Base-by-base conservation (phyloP, 2,329 filamentous ascomycete genomes). In the Fusarium bulbicola region DNA sequence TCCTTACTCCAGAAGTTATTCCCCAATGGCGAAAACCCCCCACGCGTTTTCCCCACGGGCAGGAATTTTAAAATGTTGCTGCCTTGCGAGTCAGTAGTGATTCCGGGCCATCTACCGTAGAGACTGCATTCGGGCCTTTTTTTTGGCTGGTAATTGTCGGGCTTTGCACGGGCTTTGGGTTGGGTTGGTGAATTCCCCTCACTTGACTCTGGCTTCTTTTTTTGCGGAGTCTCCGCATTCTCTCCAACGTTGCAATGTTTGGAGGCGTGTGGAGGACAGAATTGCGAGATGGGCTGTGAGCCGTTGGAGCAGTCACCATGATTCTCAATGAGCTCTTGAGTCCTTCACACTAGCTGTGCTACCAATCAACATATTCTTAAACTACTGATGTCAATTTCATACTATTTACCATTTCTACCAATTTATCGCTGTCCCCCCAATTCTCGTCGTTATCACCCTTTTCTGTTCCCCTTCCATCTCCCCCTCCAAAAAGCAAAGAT, bases 211-310 rank as follows among this genome's bases (percentile, higher is more conserved):
- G 6, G 9, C 18, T 8, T 43, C n/a, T 8, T 42, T 42, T 40
- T 59, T 66, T 73, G 71, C 71, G 71, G 70, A 73, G 71, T 43
- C 71, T 73, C 71, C 71, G 70, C 70, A 74, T 68, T 58, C 52
- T 67, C 66, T 74, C 70, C 70, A 74, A 73, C 53, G 24, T 47
- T 59, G n/a, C 18, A 34, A 24, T 52, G 49, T 40, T 40, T 59
- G 30, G 62, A 57, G 59, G 57, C 26, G 28, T 49, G 26, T 20
- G 28, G 32, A 32, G 21, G 54, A 59, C 21, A 54, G 32, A 39
- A 46, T 45, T 39, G 39, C 1, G 52, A 40, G 63, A 52, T 37
- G 24, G n/a, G 13, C n/a, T 34, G 2, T 7, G 3, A 5, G 2
- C 0, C 0, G 2, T 47, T 28, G 2, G 1, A 47, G 45, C 45